A percentile compares a stretch with the other conserved stretches of the same genome.
These are phyloP conservation scores for Curvularia lunata DNA, from an alignment of 2,329 filamentous ascomycete genomes.

Conservation along the genomic window DNA sequence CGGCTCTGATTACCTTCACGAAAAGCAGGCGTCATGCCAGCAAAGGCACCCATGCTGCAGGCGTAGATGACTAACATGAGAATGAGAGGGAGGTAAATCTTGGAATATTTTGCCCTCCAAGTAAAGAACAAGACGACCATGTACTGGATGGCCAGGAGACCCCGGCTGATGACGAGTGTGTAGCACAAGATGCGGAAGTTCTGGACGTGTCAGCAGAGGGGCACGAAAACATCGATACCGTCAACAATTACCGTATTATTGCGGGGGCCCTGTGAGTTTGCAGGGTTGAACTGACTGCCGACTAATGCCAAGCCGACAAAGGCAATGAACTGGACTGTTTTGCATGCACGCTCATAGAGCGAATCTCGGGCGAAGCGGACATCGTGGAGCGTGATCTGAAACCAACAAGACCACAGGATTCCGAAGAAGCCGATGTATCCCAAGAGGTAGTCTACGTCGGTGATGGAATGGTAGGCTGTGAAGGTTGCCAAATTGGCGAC, in stretches of 20 bases:
- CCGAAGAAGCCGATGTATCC: conserved; percentile 50
- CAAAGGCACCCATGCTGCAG: conserved; percentile 37
- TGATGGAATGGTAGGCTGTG: conserved; percentile 49
- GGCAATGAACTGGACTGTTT: conserved; percentile 46
- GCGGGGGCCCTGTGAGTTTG: conserved; percentile 24
- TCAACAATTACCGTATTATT: conserved; percentile 36
- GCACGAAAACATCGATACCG: background rate
- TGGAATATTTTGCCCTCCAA: conserved; percentile 36
- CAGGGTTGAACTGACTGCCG: conserved; percentile 46
- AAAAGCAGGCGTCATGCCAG: conserved; percentile 45
- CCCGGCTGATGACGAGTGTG: conserved; percentile 44
- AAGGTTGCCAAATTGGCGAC: conserved; percentile 50
- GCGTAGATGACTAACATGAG: conserved; percentile 42
- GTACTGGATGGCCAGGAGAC: conserved; percentile 43
- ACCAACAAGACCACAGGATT: conserved; percentile 49
- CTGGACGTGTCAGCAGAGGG: conserved; percentile 22
- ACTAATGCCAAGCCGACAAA: conserved; percentile 49
- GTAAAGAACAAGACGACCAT: conserved; percentile 44
- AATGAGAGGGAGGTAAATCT: conserved; percentile 43
- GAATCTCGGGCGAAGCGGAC: conserved; percentile 50
- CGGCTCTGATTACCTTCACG: conserved; percentile 17
- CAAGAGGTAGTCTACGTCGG: conserved; percentile 40
- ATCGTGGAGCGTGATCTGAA: conserved; percentile 50
- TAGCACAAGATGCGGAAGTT: conserved; percentile 48
- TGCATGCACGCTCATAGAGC: conserved; percentile 48